Evolutionary conservation across 1,284 basidiomycete genomes (phyloP).

Genomic region (Rhodotorula sp.): DNA sequence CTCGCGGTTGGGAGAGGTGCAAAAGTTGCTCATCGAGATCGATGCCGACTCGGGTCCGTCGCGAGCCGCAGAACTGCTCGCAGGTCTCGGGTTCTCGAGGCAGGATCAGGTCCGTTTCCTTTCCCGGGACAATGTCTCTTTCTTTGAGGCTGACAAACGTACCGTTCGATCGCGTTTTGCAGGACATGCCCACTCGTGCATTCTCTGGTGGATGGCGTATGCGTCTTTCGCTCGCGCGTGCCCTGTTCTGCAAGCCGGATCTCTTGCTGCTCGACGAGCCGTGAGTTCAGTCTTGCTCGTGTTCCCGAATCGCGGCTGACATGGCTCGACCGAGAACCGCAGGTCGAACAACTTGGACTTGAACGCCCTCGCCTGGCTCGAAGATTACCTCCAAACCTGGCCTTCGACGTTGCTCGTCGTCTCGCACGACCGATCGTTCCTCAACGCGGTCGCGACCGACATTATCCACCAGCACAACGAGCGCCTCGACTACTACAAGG

Average conservation of each 20-base stretch:
- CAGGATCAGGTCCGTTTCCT: slow-evolving; percentile 67
- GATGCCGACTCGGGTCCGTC: slow-evolving; percentile 96
- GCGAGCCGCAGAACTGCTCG: slow-evolving; percentile 82
- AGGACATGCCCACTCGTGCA: slow-evolving; percentile 55
- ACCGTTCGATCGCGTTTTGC: slow-evolving; percentile 15
- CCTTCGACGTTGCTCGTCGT: slow-evolving; percentile 90
- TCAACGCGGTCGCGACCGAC: slow-evolving; percentile 67
- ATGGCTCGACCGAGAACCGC: not conserved
- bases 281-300: not conserved
- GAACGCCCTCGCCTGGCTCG: slow-evolving; percentile 56
- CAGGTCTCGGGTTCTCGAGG: slow-evolving; percentile 89
- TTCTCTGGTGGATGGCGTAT: slow-evolving; percentile 97
- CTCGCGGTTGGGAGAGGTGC: slow-evolving; percentile 84
- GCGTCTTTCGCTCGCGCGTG: slow-evolving; percentile 56
- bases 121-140: not conserved
- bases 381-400: slow-evolving; percentile 98
- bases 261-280: slow-evolving; percentile 77
- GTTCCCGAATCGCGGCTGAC: too few species aligned
- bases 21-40: slow-evolving; percentile 88
- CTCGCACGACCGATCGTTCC: slow-evolving; percentile 97
- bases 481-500: slow-evolving; percentile 74
- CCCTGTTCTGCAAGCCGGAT: slow-evolving; percentile 85
- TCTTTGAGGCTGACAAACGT: not conserved
- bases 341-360: slow-evolving; percentile 92
- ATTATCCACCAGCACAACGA: slow-evolving; percentile 96